Conservation (phyloP, 1,284 basidiomycete genomes). For the Rhizoctonia solani region DNA sequence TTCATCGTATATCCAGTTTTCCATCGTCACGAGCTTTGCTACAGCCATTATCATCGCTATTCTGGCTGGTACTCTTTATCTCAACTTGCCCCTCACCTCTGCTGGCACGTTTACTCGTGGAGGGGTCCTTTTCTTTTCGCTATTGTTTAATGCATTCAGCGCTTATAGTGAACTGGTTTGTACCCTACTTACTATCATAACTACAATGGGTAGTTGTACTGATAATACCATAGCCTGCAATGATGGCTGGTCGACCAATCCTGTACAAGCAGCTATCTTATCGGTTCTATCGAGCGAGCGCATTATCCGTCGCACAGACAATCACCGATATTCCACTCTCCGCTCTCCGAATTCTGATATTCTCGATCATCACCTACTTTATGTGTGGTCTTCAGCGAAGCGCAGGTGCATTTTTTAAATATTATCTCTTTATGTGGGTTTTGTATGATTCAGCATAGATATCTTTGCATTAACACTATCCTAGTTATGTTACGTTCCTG, state of each 20-base stretch:
- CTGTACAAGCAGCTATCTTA: conserved; percentile 63
- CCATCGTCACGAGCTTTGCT: conserved; percentile 40
- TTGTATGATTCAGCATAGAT: too few relatives aligned
- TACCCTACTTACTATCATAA: too few relatives aligned
- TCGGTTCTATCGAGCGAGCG: conserved; percentile 79
- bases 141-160: conserved; percentile 75
- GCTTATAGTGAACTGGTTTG: conserved; percentile 67
- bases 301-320: conserved; percentile 64
- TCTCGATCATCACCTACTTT: conserved; percentile 52
- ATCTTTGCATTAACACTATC: too few relatives aligned
- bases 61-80: conserved; percentile 66
- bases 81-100: conserved; percentile 70
- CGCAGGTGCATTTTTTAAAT: conserved; percentile 2
- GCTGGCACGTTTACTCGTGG: conserved; percentile 87
- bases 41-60: conserved; percentile 67
- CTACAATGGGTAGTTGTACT: too few relatives aligned
- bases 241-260: conserved; percentile 76
- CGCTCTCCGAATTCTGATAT: conserved; percentile 51
- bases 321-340: conserved; percentile 55
- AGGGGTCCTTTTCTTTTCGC: conserved; percentile 65
- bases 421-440: conserved; percentile 39
- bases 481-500: conserved; percentile 47
- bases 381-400: conserved; percentile 46
- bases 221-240: conserved; percentile 49
- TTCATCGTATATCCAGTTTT: conserved; percentile 2